These are phyloP conservation scores for Thalassiosira livingstoniorum DNA, from an alignment of 352 stramenopile species.

Conservation along the genomic window DNA sequence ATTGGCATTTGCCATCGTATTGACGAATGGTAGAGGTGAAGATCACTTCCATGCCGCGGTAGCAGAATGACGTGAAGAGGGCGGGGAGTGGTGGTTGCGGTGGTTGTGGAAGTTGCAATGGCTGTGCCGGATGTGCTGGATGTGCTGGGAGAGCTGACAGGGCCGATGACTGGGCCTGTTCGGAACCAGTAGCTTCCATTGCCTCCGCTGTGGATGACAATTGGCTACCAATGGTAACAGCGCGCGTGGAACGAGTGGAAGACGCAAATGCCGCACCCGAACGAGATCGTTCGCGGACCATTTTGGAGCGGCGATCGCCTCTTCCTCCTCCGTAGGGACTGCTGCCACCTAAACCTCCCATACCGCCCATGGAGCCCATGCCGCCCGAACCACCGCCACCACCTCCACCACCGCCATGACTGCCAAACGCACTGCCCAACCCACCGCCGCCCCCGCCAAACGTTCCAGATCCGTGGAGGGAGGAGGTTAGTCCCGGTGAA, in stretches of 20 bases:
- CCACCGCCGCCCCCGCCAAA: constrained; percentile 1
- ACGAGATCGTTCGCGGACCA: constrained; percentile 51
- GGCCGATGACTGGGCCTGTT: not conserved
- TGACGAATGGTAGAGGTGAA: constrained; percentile 46
- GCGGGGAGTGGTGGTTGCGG: constrained; percentile 2
- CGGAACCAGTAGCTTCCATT: not conserved
- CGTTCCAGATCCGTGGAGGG: constrained; percentile 29
- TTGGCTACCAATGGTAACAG: not conserved
- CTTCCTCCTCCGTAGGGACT: not conserved
- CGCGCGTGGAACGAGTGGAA: not conserved
- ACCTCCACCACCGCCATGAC: not conserved
- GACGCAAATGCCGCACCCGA: constrained; percentile 47
- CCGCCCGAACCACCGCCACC: not conserved
- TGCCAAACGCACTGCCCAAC: not conserved
- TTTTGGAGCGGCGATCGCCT: constrained; percentile 39
- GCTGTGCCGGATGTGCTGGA: not conserved
- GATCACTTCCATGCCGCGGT: constrained; percentile 76
- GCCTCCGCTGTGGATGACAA: not conserved
- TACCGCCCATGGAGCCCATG: not conserved
- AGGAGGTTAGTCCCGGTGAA: constrained; percentile 23
- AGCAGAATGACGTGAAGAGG: constrained; percentile 56
- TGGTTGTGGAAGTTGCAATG: not conserved
- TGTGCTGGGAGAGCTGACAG: not conserved
- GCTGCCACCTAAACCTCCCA: not conserved
- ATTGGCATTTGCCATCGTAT: constrained; percentile 15